phyloP scores from a whole-genome alignment of 2,329 filamentous ascomycete species.

The Sclerotinia trifoliorum region DNA sequence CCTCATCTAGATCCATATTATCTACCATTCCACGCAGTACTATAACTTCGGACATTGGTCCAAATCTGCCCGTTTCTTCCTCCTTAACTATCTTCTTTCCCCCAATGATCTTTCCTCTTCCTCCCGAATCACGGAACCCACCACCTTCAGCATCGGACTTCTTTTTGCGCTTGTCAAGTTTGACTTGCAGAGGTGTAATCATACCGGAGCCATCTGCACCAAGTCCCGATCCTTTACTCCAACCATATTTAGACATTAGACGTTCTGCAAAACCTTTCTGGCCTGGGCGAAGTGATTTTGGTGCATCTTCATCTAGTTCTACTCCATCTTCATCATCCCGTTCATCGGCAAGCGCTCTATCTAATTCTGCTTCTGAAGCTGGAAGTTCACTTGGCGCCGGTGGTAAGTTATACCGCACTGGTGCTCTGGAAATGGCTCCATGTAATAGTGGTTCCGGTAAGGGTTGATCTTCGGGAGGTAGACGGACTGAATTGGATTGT shows the following conservation, averaged over 20 bases:
- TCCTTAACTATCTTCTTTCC: constrained; percentile 52
- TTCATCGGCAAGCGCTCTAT: constrained; percentile 46
- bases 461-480: constrained; percentile 35
- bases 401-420: constrained; percentile 68
- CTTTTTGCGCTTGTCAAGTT: constrained; percentile 84
- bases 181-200: constrained; percentile 74
- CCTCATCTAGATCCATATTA: constrained; percentile 75
- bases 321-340: constrained; percentile 40
- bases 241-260: constrained; percentile 91
- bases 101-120: constrained; percentile 77
- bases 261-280: constrained; percentile 83
- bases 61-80: constrained; percentile 57
- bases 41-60: constrained; percentile 77
- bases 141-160: constrained; percentile 75
- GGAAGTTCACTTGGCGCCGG: constrained; percentile 52
- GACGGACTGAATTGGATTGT: constrained; percentile 33
- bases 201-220: constrained; percentile 83
- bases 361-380: constrained; percentile 52
- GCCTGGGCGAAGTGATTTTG: constrained; percentile 67
- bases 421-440: constrained; percentile 72
- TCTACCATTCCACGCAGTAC: constrained; percentile 83
- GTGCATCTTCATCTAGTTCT: constrained; percentile 40
- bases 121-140: constrained; percentile 66
- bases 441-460: constrained; percentile 35
- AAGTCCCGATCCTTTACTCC: constrained; percentile 82